A percentile compares a stretch with the other conserved stretches of the same genome.
Conservation (phyloP, 768 basidiomycete species). For the Serpula lacrymans region DNA sequence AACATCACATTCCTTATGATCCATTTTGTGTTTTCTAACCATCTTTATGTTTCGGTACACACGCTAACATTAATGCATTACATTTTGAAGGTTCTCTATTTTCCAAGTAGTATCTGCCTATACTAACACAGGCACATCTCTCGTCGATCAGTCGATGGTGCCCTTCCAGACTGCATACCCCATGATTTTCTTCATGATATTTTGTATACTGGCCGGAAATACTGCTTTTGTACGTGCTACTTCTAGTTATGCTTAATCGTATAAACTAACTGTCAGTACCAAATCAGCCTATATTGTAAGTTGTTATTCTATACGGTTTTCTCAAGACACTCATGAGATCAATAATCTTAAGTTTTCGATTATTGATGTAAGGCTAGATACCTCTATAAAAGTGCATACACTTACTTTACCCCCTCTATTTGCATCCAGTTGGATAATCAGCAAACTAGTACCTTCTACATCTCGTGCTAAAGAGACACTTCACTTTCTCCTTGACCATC, state of each 20-base stretch:
- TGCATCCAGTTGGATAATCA: constrained; percentile 62
- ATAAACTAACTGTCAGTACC: constrained; percentile 2
- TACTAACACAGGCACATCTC: constrained; percentile 84
- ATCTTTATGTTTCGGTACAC: no score
- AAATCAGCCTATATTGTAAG: constrained; percentile 81
- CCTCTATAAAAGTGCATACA: no score
- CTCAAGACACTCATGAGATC: not conserved
- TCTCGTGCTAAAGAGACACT: constrained; percentile 76
- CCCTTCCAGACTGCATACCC: constrained; percentile 87
- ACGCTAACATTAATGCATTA: not conserved
- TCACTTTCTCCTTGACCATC: constrained; percentile 92
- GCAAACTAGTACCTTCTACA: constrained; percentile 52
- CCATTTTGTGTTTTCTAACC: not conserved
- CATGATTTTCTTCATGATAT: constrained; percentile 67
- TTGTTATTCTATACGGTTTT: constrained; percentile 9
- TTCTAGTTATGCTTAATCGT: not conserved
- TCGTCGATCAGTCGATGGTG: constrained; percentile 87
- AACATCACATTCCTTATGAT: not conserved
- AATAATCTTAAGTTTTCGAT: constrained; percentile 57
- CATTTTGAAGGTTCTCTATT: constrained; percentile 71
- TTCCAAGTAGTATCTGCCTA: constrained; percentile 88
- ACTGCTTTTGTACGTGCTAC: constrained; percentile 80
- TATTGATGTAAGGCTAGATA: constrained; percentile 77
- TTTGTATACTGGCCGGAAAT: constrained; percentile 88
- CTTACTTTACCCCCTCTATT: constrained; percentile 4